These are phyloP conservation scores for Fusarium dimerum DNA, from an alignment of 2,329 filamentous ascomycete species.

Conservation along the genomic window DNA sequence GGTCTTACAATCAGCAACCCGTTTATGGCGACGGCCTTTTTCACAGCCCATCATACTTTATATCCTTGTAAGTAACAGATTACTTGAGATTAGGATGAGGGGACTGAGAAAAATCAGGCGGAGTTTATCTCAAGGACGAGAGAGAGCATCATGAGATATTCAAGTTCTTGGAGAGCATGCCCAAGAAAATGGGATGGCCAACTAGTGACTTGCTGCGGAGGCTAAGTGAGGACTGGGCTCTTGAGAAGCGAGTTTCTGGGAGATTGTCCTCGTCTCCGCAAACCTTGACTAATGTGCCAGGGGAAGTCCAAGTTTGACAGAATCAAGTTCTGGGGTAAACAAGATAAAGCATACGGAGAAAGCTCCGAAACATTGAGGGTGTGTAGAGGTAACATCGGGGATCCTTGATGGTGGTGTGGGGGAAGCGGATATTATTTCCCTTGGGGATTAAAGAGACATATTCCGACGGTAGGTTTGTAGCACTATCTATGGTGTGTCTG, in stretches of 20 bases:
- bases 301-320: slow-evolving; percentile 6
- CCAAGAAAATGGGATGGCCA: slow-evolving; percentile 16
- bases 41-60: slow-evolving; percentile 29
- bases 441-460: no score
- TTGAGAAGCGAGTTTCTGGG: slow-evolving; percentile 7
- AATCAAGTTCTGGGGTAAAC: slow-evolving; percentile 7
- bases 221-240: slow-evolving; percentile 13
- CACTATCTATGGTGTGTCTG: no score
- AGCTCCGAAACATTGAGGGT: neutral
- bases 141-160: slow-evolving; percentile 13
- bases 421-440: neutral
- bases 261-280: slow-evolving; percentile 11
- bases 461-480: no score
- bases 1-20: slow-evolving; percentile 31
- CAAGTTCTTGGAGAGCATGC: slow-evolving; percentile 15
- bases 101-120: slow-evolving; percentile 12
- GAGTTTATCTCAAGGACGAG: slow-evolving; percentile 12
- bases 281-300: neutral
- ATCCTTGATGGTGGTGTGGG: slow-evolving; percentile 1
- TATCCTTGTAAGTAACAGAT: slow-evolving; percentile 23
- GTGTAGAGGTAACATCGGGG: no score
- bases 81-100: neutral
- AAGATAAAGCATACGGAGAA: neutral
- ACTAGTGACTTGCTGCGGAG: slow-evolving; percentile 12
- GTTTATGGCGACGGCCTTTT: slow-evolving; percentile 23